These are phyloP conservation scores for Calocybe gangraenosa DNA, from an alignment of 768 basidiomycete species.

Conservation along the genomic window DNA sequence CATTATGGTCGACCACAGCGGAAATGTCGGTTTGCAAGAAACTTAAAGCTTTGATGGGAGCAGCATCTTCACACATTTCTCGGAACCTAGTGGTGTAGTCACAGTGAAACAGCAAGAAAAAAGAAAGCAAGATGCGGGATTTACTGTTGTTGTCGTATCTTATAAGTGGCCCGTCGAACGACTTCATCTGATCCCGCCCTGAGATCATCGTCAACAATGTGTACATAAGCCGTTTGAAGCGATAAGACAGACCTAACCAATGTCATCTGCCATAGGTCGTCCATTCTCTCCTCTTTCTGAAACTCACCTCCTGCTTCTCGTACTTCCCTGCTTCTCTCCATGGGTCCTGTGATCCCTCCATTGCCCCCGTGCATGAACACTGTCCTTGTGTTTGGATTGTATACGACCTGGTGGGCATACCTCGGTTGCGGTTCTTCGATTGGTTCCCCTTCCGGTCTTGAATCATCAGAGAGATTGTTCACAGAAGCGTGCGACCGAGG, in stretches of 20 bases:
- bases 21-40: conserved; percentile 72
- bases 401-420: conserved; percentile 79
- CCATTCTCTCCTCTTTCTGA: conserved; percentile 47
- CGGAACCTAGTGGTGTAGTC: conserved; percentile 77
- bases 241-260: conserved; percentile 49
- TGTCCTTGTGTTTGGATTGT: conserved; percentile 51
- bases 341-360: conserved; percentile 35
- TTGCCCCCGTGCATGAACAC: conserved; percentile 79
- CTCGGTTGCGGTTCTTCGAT: conserved; percentile 51
- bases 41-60: conserved; percentile 59
- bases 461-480: neutral
- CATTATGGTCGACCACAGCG: conserved; percentile 64
- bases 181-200: conserved; percentile 65
- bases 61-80: conserved; percentile 69
- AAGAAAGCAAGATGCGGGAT: conserved; percentile 18
- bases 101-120: neutral
- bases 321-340: conserved; percentile 18
- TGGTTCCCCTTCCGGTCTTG: neutral
- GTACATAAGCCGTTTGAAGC: neutral
- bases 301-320: conserved; percentile 22
- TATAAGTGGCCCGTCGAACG: conserved; percentile 57
- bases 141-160: conserved; percentile 70
- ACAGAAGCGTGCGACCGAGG: conserved; percentile 23
- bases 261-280: conserved; percentile 78
- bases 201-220: neutral